These are phyloP conservation scores for Cyclotella choctawhatcheeana DNA, from an alignment of 108 stramenopile genomes.

Conservation along the genomic window DNA sequence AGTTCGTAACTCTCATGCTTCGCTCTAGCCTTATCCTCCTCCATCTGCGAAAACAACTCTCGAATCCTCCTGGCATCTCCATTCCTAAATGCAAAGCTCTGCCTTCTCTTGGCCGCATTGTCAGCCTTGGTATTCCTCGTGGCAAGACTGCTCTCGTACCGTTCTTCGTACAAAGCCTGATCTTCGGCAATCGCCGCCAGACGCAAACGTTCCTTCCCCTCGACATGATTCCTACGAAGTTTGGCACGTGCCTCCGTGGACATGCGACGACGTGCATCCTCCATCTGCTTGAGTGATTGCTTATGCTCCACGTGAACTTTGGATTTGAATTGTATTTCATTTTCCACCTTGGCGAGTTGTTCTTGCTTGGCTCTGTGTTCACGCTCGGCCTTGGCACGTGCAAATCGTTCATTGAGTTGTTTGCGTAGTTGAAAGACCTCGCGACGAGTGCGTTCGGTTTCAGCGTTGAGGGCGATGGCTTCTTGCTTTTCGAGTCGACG, in stretches of 20 bases:
- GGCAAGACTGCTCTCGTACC: slow-evolving; percentile 64
- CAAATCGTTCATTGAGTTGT: slow-evolving; percentile 65
- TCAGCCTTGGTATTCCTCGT: slow-evolving; percentile 38
- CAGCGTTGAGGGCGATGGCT: slow-evolving; percentile 57
- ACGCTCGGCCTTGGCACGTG: slow-evolving; percentile 54
- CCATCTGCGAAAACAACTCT: slow-evolving; percentile 49
- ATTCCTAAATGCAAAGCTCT: slow-evolving; percentile 76
- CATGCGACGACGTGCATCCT: slow-evolving; percentile 65
- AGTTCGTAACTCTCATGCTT: slow-evolving; percentile 72
- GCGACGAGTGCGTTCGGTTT: slow-evolving; percentile 61
- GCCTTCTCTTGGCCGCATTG: slow-evolving; percentile 62
- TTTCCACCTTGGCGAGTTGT: slow-evolving; percentile 57
- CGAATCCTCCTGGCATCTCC: slow-evolving; percentile 69
- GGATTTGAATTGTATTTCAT: slow-evolving; percentile 81
- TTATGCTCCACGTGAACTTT: slow-evolving; percentile 77
- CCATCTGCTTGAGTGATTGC: slow-evolving; percentile 71
- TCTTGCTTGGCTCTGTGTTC: slow-evolving; percentile 46
- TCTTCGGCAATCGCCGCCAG: slow-evolving; percentile 62
- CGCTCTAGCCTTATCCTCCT: slow-evolving; percentile 44
- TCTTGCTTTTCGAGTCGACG: slow-evolving; percentile 65
- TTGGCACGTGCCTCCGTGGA: slow-evolving; percentile 66
- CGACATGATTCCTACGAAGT: slow-evolving; percentile 65
- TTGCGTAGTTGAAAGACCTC: slow-evolving; percentile 66
- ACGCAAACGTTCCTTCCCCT: slow-evolving; percentile 65
- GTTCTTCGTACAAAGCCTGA: slow-evolving; percentile 65